Evolutionary conservation across 257 asterid species (phyloP).

Genomic region (Sherardia arvensis): DNA sequence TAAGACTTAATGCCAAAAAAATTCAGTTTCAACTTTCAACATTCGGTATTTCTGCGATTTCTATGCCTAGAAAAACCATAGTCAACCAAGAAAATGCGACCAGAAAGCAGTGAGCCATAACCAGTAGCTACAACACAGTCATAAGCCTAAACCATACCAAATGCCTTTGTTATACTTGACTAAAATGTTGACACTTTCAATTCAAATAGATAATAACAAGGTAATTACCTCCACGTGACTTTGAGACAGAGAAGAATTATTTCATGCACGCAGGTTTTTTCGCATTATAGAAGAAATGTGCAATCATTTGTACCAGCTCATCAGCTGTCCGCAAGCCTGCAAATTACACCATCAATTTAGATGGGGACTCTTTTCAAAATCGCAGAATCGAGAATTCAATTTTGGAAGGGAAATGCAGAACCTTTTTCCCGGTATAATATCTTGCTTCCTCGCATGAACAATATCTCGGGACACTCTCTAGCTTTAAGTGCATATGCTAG

Average conservation of each 20-base stretch:
- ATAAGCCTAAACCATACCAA: not conserved
- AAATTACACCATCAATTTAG: constrained; percentile 9
- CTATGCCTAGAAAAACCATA: not conserved
- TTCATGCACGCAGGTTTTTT: constrained; percentile 57
- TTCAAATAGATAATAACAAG: not conserved
- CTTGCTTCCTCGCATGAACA: constrained; percentile 78
- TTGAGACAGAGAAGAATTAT: constrained; percentile 26
- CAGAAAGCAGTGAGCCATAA: not conserved
- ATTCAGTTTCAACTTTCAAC: constrained; percentile 2
- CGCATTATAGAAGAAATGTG: constrained; percentile 77
- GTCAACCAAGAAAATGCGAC: not conserved
- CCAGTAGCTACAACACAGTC: not conserved
- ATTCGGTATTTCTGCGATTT: not conserved
- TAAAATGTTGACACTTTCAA: not conserved
- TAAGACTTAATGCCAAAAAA: not conserved
- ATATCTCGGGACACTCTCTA: constrained; percentile 74
- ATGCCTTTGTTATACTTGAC: not conserved
- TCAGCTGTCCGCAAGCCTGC: constrained; percentile 64
- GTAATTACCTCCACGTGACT: constrained; percentile 20
- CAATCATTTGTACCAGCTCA: constrained; percentile 87
- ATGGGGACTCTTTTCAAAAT: not conserved
- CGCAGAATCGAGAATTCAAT: not conserved
- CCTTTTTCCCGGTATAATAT: constrained; percentile 80
- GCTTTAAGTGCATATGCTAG: constrained; percentile 89
- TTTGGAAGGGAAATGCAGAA: constrained; percentile 9